Evolutionary conservation across 257 asterid genomes (phyloP), one percentile per base, ranked within the genome.

Genomic region (Solanum okadae): DNA sequence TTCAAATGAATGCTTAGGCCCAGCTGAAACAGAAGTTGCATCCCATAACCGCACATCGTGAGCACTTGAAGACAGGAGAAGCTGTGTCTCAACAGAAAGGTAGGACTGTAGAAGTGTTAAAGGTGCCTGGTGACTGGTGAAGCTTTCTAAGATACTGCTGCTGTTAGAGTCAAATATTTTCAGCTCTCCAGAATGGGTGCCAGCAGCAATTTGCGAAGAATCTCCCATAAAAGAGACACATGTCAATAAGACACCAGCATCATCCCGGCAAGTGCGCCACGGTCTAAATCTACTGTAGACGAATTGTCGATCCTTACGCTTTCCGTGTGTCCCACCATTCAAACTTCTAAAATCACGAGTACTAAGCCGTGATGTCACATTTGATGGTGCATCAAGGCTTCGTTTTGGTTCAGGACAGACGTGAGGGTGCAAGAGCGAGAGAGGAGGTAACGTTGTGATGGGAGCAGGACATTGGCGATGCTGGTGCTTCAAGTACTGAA

Each of bases 401-500:
- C 96, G 92, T 87, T 86, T 96, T 67, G 99, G 96, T 88, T 97
- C 99, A 6, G 99, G 99, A 90, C 99, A 97, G 88, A 95, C 92
- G 65, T 97, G 99, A 49, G 99, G 99, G 76, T 97, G 99, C 91
- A 96, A 88, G 84, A 97, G 98, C 10, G 99, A 97, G 42, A 97
- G 95, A 87, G 99, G 99, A 5, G 99, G 99, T 90, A 97, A 92
- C 82, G 99, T 97, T 71, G 99, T 97, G 89, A 97, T 97, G 12
- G 99, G 99, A 88, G 99, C 98, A 46, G 98, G 94, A 90, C 99
- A 97, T 84, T 97, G 99, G 71, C 98, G 98, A 92, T 97, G 99
- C 87, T 97, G 99, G 89, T 97, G 98, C 92, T 97, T 97, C 91
- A 97, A 92, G 91, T 92, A 96, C 91, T 97, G 99, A 93, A 97